phyloP scores from a whole-genome alignment of 768 basidiomycete species.

The Leccinum uliginosum region DNA sequence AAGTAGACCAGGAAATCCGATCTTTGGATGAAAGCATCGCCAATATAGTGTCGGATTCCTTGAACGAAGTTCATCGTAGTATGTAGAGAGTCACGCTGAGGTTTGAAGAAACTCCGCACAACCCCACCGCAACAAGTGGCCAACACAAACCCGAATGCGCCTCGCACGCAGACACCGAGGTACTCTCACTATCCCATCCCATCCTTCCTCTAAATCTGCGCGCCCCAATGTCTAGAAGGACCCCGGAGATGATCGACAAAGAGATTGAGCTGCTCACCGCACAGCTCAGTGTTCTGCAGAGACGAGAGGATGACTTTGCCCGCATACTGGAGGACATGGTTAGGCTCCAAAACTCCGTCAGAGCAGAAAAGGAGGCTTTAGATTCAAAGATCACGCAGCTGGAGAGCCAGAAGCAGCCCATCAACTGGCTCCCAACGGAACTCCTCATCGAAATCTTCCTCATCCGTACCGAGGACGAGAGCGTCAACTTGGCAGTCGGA shows the following conservation, averaged over 20 bases:
- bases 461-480: slow-evolving; percentile 24
- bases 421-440: slow-evolving; percentile 50
- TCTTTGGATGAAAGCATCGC: background rate
- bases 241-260: slow-evolving; percentile 28
- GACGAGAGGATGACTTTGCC: slow-evolving; percentile 38
- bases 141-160: background rate
- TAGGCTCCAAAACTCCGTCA: slow-evolving; percentile 33
- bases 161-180: background rate
- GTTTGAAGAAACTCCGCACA: background rate
- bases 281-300: slow-evolving; percentile 34
- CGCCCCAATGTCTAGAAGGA: slow-evolving; percentile 18
- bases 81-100: background rate
- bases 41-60: background rate
- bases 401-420: slow-evolving; percentile 40
- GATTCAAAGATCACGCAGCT: slow-evolving; percentile 31
- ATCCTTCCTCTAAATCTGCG: background rate
- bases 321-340: slow-evolving; percentile 39
- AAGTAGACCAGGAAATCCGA: background rate
- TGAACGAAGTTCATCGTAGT: background rate
- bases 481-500: slow-evolving; percentile 19
- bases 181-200: background rate
- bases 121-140: background rate
- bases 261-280: slow-evolving; percentile 36
- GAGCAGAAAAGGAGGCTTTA: slow-evolving; percentile 31
- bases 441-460: slow-evolving; percentile 44